Base-by-base conservation (phyloP, 2,329 filamentous ascomycete species). In the Hypoxylon sp. region DNA sequence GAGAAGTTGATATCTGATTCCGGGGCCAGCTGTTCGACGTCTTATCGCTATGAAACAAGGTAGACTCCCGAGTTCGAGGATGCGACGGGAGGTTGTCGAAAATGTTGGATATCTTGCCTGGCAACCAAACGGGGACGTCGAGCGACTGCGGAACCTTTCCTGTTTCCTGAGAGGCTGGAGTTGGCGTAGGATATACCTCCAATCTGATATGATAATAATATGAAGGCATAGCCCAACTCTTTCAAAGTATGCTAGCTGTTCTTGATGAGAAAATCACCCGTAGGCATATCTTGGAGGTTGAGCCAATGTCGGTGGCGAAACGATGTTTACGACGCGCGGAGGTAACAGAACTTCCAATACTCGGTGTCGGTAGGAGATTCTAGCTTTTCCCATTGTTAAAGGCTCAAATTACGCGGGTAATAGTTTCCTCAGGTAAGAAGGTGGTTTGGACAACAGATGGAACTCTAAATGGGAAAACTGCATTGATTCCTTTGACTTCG, bases 131-230 rank as follows among this genome's bases (percentile, higher is more conserved):
- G 36, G 77, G 58, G 42, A 67, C 56, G 58, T 52, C 64, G 57
- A 62, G 26, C 55, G 64, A 24, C 60, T 61, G 16, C 48, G 52
- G 12, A 59, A 51, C 51, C 32, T 61, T 65, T 20, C 54, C 51
- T 44, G 65, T 48, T 68, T 22, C 40, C 18, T 44, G 28, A 6
- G 54, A 45, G 20, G 71, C 73, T 3, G 81, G 80, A 52, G 79
- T 76, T 48, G 81, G 76, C 65, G 78, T 82, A 44, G 81, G 77
- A 75, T 90, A 90, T 42, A 90, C 81, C 79, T 91, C 88, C 72
- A 91, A 84, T 70, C 86, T 89, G n/a, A 91, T 74, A 71, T 90
- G 87, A 72, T 90, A 90, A 69, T 86, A 87, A 75, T 88, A 89
- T 28, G 83, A 83, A 80, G 84, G 84, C 86, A 88, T 88, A 79